Evolutionary conservation across 2,329 filamentous ascomycete species (phyloP), one percentile per base, ranked within the genome.

Genomic region (Chaetomiaceae sp.): DNA sequence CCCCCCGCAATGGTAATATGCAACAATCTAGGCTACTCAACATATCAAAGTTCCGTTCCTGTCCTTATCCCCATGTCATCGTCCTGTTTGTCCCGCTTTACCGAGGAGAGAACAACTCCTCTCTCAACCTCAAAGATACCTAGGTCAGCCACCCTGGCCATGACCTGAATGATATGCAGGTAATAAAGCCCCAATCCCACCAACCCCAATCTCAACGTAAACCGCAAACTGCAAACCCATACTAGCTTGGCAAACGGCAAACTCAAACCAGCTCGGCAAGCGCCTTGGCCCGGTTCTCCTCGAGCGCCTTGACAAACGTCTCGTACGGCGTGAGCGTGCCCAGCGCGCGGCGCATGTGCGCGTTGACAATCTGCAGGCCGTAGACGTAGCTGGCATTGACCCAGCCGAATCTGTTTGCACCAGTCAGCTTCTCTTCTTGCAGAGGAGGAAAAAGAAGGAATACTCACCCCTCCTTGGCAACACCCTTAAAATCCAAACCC

Each of bases 351-450:
- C 86, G 84, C 83, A 94, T 91, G 71, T 96, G 90, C 29, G 89
- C 87, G 63, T 88, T 91, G 56, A 96, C 79, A 62, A 96, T 88
- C 61, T 91, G 86, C 56, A 97, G 78, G 37, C 92, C 94, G 66
- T 95, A 95, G 53, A 97, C 88, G 69, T 95, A 99, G 68, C 91
- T 96, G 65, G 94, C 92, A 68, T 99, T 99, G 65, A 97, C 94
- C 94, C 94, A 99, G 48, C 92, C 94, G 67, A 99, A 99, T 54
- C 92, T 96, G 66, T 47, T 46, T n/a, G 7, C 49, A 31, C 45
- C 29, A 23, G 62, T 73, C 58, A 73, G 68, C 55, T 58, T 33
- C 5, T 37, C n/a, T 36, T 20, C 6, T 34, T n/a, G 6, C 31
- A 19, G 3, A 17, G 22, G 15, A 39, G 31, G 27, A 31, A 31